Percentiles rank a stretch among this genome's conserved stretches.
Conservation (phyloP, 345 rosid genomes). For the Acer campestre region DNA sequence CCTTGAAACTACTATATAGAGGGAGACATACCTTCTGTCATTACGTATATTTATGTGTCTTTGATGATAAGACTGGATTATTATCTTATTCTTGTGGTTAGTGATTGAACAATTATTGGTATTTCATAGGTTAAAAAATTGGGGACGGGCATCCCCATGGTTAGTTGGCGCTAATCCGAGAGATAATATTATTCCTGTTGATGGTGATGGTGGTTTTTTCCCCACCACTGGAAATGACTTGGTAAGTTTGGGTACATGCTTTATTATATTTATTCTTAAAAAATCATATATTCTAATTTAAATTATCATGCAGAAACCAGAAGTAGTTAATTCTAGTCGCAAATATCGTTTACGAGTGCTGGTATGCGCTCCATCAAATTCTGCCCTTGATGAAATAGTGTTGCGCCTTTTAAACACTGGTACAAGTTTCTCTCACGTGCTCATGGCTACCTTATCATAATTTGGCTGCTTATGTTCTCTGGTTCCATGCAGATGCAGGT, state of each 20-base stretch:
- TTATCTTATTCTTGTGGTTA: not conserved
- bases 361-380: conserved; percentile 98
- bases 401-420: conserved; percentile 79
- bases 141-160: conserved; percentile 94
- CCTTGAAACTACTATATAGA: not conserved
- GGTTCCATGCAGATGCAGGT: not conserved
- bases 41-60: not conserved
- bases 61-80: not conserved
- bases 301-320: conserved; percentile 69
- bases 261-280: not conserved
- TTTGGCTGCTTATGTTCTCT: conserved; percentile 4
- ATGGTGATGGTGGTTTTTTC: conserved; percentile 90
- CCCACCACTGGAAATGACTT: conserved; percentile 88
- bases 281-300: conserved; percentile 17
- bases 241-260: conserved; percentile 48
- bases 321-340: conserved; percentile 72
- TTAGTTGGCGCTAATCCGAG: conserved; percentile 72
- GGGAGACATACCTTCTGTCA: not conserved
- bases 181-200: conserved; percentile 77
- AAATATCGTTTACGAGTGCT: conserved; percentile 77
- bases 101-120: conserved; percentile 18
- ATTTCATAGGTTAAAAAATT: conserved; percentile 59
- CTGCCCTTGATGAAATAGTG: conserved; percentile 97
- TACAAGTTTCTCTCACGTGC: conserved; percentile 30
- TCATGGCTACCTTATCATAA: not conserved